phyloP scores from a whole-genome alignment of 208 protist species.

The Porcisia hertigi region DNA sequence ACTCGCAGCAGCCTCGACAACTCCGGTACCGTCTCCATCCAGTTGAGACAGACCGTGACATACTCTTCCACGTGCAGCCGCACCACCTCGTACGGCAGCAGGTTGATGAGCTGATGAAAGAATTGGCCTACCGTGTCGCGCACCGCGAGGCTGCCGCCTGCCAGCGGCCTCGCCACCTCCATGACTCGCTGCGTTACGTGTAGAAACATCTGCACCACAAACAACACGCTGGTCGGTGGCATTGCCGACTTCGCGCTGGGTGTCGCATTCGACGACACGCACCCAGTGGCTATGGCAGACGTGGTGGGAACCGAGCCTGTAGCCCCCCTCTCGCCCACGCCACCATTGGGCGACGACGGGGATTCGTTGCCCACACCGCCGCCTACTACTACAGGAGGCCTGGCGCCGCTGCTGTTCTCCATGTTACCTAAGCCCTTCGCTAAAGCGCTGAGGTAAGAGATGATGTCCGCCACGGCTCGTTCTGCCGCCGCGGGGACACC shows the following conservation, averaged over 20 bases:
- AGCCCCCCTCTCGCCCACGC: background rate
- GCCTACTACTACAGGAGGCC: background rate
- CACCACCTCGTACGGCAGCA: constrained; percentile 53
- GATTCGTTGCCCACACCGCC: background rate
- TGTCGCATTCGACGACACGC: background rate
- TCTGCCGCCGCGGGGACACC: constrained; percentile 4
- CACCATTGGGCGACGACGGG: constrained; percentile 2
- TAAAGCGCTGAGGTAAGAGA: constrained; percentile 58
- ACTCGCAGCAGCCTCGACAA: constrained; percentile 68
- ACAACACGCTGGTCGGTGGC: constrained; percentile 13
- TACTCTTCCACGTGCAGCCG: constrained; percentile 46
- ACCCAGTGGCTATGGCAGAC: background rate
- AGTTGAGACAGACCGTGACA: constrained; percentile 42
- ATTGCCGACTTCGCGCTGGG: background rate
- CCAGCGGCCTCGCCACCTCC: constrained; percentile 35
- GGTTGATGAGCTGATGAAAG: constrained; percentile 71
- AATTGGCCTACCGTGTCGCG: constrained; percentile 58
- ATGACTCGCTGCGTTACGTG: constrained; percentile 46
- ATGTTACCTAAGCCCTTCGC: constrained; percentile 38
- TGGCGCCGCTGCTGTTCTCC: background rate
- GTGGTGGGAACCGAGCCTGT: constrained; percentile 11
- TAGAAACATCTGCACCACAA: constrained; percentile 41
- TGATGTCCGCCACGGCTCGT: constrained; percentile 44
- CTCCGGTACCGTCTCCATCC: constrained; percentile 65
- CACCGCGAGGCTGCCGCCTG: constrained; percentile 34